phyloP scores from a whole-genome alignment of 2,329 filamentous ascomycete species.

The Arachnomyces sp. region DNA sequence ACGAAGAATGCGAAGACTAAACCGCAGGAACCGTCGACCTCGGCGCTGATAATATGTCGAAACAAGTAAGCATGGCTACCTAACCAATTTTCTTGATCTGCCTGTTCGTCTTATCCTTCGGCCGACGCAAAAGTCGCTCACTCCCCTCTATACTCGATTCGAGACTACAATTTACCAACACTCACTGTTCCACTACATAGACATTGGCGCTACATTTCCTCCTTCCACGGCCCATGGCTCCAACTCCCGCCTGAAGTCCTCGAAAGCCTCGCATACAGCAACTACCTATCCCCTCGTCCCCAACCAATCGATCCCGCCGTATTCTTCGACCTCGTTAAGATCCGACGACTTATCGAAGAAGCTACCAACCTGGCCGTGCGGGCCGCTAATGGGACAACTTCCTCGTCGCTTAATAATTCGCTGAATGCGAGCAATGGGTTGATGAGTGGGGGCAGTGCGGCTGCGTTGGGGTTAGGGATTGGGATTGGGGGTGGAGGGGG shows the following conservation, averaged over 20 bases:
- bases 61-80: slow-evolving; percentile 50
- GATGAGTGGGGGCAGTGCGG: slow-evolving; percentile 40
- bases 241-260: slow-evolving; percentile 72
- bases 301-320: slow-evolving; percentile 71
- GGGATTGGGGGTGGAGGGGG: slow-evolving; percentile 16
- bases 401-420: slow-evolving; percentile 53
- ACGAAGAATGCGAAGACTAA: slow-evolving; percentile 7
- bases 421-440: slow-evolving; percentile 46
- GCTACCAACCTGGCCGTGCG: slow-evolving; percentile 70
- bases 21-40: slow-evolving; percentile 28
- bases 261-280: slow-evolving; percentile 69
- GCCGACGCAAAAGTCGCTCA: no score
- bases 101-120: no score
- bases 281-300: slow-evolving; percentile 68
- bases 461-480: slow-evolving; percentile 51
- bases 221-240: slow-evolving; percentile 76
- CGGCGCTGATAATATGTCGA: slow-evolving; percentile 55
- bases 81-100: no score
- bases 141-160: no score
- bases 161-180: no score
- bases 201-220: slow-evolving; percentile 79
- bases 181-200: no score
- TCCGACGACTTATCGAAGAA: slow-evolving; percentile 71
- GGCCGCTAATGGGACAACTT: slow-evolving; percentile 65
- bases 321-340: slow-evolving; percentile 78